Evolutionary conservation across 306 rosid species (phyloP), one percentile per base, ranked within the genome.

Genomic region (Astragalus glycyphyllos): DNA sequence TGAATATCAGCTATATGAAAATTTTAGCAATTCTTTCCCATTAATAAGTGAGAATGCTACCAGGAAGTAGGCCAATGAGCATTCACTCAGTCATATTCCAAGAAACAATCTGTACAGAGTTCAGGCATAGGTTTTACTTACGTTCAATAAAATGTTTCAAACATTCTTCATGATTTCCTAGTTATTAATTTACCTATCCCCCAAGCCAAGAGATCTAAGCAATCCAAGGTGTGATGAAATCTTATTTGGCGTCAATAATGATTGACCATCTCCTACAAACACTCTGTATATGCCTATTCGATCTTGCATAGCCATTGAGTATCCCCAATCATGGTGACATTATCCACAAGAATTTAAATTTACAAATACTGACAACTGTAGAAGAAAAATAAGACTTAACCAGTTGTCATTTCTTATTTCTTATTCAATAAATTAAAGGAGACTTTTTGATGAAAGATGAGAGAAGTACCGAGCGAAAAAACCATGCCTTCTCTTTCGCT

Each of bases 401-500:
- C 12, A 26, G 48, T 56, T 9, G 5, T 58, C 12, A 41, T 72
- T 72, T 73, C 75, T 11, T 26, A 41, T 72, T 72, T 73, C 75
- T 11, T 26, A 44, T 66, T 16, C 72, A 34, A 29, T 35, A 15
- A 34, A 55, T 23, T 15, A 32, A 29, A 51, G 37, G 37, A 60
- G 38, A 37, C 29, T 69, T 46, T 45, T 0, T 45, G 47, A 58
- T 7, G 12, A 20, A 71, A 31, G 11, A 74, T 76, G 51, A 80
- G 77, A 42, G 56, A 71, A 13, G 53, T 78, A 89, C 99, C 97
- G 84, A 58, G 99, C 92, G 77, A 95, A 95, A 77, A 77, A 95
- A 17, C 99, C 99, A 81, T 95, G 99, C 16, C 79, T 86, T 80
- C 99, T 87, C 88, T 91, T 95, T 14, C 99, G 82, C 77, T 78